These are phyloP conservation scores for Capronia americana DNA, from an alignment of 2,329 filamentous ascomycete genomes.

Conservation along the genomic window DNA sequence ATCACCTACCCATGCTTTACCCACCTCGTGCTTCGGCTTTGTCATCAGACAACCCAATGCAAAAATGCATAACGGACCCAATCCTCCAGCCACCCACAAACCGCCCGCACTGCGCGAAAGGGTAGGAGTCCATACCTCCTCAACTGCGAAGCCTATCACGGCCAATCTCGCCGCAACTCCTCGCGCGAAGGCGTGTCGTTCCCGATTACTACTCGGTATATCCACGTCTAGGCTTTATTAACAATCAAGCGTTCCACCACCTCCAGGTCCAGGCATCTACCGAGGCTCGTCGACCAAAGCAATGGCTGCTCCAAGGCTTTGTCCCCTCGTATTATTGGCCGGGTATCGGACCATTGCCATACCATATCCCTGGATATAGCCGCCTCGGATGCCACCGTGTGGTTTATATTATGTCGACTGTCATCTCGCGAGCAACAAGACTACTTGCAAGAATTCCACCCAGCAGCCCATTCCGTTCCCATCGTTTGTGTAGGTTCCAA, in stretches of 20 bases:
- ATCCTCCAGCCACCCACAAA: not conserved
- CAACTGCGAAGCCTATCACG: not conserved
- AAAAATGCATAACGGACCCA: not conserved
- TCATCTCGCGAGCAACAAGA: not conserved
- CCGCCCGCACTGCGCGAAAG: not conserved
- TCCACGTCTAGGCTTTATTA: conserved; percentile 5
- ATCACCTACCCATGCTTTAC: no score
- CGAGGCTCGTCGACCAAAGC: not conserved
- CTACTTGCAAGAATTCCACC: conserved; percentile 1
- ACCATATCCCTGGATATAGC: not conserved
- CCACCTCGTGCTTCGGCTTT: not conserved
- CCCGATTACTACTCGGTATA: conserved; percentile 1
- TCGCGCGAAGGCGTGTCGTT: not conserved
- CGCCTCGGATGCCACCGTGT: not conserved
- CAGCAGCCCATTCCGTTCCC: not conserved
- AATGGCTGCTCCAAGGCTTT: not conserved
- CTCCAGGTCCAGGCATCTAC: not conserved
- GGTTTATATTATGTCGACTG: conserved; percentile 10
- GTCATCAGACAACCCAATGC: not conserved
- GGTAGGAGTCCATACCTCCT: not conserved
- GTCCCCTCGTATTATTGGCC: not conserved
- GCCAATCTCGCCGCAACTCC: not conserved
- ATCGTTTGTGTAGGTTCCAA: not conserved
- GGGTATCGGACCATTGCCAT: not conserved
- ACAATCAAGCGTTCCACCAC: not conserved